These are phyloP conservation scores for Annulohypoxylon truncatum DNA, from an alignment of 2,329 filamentous ascomycete species.

Conservation along the genomic window DNA sequence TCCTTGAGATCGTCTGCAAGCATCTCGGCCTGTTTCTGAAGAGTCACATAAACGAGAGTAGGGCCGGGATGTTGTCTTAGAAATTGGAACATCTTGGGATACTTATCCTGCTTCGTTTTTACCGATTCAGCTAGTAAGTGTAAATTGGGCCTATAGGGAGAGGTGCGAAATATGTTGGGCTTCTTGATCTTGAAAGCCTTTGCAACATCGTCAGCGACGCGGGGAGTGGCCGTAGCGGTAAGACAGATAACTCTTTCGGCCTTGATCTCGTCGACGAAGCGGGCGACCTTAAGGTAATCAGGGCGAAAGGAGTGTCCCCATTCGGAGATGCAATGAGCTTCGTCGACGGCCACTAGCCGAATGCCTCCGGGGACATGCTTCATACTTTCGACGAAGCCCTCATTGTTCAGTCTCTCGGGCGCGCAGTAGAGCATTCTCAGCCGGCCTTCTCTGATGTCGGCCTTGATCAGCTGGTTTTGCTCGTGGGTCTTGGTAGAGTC, in stretches of 20 bases:
- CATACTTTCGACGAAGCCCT: conserved; percentile 68
- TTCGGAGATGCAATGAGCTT: conserved; percentile 70
- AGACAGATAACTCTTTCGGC: conserved; percentile 70
- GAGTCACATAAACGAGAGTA: conserved; percentile 70
- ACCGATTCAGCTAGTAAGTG: conserved; percentile 63
- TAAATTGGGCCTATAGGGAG: conserved; percentile 69
- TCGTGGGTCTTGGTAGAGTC: conserved; percentile 67
- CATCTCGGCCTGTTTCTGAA: conserved; percentile 63
- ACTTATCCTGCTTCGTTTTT: conserved; percentile 57
- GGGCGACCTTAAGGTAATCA: conserved; percentile 56
- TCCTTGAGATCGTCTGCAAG: conserved; percentile 54
- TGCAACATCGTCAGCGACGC: conserved; percentile 66
- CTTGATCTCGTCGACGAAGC: conserved; percentile 65
- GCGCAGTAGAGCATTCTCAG: conserved; percentile 68
- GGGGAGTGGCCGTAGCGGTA: conserved; percentile 69
- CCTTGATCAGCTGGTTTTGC: conserved; percentile 54
- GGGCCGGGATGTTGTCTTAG: conserved; percentile 63
- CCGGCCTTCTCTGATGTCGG: conserved; percentile 56
- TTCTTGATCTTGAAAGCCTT: conserved; percentile 62
- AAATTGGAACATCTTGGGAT: conserved; percentile 59
- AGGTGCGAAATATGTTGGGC: conserved; percentile 66
- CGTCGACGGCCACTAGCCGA: conserved; percentile 67
- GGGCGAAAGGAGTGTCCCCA: conserved; percentile 51
- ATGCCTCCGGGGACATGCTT: conserved; percentile 66
- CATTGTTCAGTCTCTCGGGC: conserved; percentile 70